phyloP scores from a whole-genome alignment of 2,329 filamentous ascomycete species.

The Eurotiales sp. region DNA sequence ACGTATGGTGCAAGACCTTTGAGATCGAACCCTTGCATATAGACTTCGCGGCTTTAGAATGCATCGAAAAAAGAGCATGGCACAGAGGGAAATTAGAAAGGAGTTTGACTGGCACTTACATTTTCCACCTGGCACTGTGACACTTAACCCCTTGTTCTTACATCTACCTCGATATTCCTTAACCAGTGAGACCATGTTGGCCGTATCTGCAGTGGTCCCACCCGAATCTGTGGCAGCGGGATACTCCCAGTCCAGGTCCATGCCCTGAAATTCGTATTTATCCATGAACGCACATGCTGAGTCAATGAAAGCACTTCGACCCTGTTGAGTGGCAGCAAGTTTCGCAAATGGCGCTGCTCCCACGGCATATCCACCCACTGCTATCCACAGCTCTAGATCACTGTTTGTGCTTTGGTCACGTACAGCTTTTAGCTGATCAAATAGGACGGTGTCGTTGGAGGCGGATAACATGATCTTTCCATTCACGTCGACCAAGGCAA shows the following conservation, averaged over 20 bases:
- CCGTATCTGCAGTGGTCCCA: constrained; percentile 8
- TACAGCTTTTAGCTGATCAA: constrained; percentile 26
- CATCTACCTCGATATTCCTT: constrained; percentile 15
- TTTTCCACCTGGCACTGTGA: constrained; percentile 13
- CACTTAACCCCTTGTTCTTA: constrained; percentile 12
- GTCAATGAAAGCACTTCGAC: constrained; percentile 14
- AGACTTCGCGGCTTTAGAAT: constrained; percentile 4
- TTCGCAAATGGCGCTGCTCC: constrained; percentile 14
- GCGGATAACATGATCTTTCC: constrained; percentile 28
- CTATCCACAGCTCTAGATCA: constrained; percentile 31
- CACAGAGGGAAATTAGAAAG: background rate
- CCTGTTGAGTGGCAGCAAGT: constrained; percentile 10
- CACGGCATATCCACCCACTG: constrained; percentile 18
- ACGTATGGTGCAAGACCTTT: constrained; percentile 12
- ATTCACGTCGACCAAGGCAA: constrained; percentile 39
- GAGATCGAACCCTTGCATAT: constrained; percentile 27
- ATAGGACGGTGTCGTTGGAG: constrained; percentile 17
- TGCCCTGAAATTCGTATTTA: constrained; percentile 23
- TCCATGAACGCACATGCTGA: constrained; percentile 19
- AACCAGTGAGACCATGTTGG: constrained; percentile 9
- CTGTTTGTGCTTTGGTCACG: constrained; percentile 25
- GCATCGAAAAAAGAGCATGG: background rate
- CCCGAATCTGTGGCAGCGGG: constrained; percentile 9
- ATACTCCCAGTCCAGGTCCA: constrained; percentile 26
- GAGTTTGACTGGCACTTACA: constrained; percentile 2